A percentile compares a stretch with the other conserved stretches of the same genome.
Conservation (phyloP, 2,329 filamentous ascomycete species). For the Seiridium unicorne region DNA sequence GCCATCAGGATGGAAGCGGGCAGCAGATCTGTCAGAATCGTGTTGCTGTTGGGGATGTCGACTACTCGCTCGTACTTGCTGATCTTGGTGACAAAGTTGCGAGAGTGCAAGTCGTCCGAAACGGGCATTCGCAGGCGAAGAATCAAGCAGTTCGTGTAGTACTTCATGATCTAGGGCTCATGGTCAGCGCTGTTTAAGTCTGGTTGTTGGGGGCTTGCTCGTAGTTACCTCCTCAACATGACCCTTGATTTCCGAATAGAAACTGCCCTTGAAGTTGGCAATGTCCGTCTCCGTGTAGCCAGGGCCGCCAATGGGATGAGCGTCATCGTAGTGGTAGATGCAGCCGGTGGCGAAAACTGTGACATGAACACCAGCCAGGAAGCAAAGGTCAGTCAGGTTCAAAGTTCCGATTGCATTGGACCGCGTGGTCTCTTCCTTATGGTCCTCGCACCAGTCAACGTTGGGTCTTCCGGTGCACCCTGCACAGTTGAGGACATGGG, state of each 20-base stretch:
- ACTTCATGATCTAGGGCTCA: conserved; percentile 51
- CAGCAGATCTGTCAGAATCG: conserved; percentile 62
- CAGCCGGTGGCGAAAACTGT: conserved; percentile 69
- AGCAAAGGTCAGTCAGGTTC: conserved; percentile 62
- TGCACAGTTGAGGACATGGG: conserved; percentile 65
- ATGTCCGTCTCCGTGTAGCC: conserved; percentile 61
- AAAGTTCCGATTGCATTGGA: conserved; percentile 66
- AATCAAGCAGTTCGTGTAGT: conserved; percentile 60
- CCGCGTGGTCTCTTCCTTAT: conserved; percentile 65
- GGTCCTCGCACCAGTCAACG: conserved; percentile 70
- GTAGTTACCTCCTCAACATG: conserved; percentile 59
- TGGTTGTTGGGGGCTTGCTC: not conserved
- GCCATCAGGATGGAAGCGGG: conserved; percentile 60
- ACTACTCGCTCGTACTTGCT: conserved; percentile 63
- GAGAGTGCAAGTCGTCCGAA: conserved; percentile 63
- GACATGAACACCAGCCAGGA: conserved; percentile 55
- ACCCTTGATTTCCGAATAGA: conserved; percentile 67
- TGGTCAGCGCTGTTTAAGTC: not conserved
- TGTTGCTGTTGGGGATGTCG: conserved; percentile 68
- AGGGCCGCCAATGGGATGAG: conserved; percentile 57
- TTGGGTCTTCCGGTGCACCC: conserved; percentile 67
- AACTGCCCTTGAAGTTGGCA: conserved; percentile 65
- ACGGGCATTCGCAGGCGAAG: conserved; percentile 69
- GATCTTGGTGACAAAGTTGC: conserved; percentile 71
- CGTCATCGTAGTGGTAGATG: conserved; percentile 63